Base-by-base conservation (phyloP, 768 basidiomycete species). In the Boletus huronensis region DNA sequence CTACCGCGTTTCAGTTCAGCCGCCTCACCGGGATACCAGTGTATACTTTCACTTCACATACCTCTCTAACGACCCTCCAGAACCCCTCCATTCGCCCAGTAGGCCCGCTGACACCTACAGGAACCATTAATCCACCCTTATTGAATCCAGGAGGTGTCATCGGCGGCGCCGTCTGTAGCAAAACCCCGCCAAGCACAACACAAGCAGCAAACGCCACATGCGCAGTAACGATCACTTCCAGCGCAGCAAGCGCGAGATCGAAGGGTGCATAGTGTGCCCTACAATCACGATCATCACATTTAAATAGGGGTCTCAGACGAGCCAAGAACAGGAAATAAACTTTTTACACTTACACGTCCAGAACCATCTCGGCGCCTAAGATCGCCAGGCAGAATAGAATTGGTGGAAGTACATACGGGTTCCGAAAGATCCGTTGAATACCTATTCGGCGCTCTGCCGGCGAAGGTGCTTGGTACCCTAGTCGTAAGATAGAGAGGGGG, bases 81-180 rank as follows among this genome's bases (percentile, higher is more conserved):
- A 98, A 89, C 5, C 82, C 77, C 62, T 90, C 87, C 87, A 95
- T 93, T 54, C 86, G 82, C 0, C 82, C 83, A 25, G 79, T 79
- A 3, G 78, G 41, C 1, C 56, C 66, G 16, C 23, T 29, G 1
- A 44, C 52, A 4, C 58, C 53, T 1, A 34, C 31, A 1, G 58
- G 54, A 19, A 39, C 51, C 25, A 54, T 50, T 0, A 57, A 35
- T 8, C 58, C 63, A 7, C 66, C 54, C 14, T 49, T 64, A 10
- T n/a, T 57, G 28, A 50, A 35, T 2, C 54, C 61, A 11, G 21
- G 44, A 2, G 57, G 7, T n/a, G 48, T 36, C 53, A 62, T 63
- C 41, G 77, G 73, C 3, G 95, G 95, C 0, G 93, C 83, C 0
- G 97, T 98, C 71, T 98, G 97, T 14, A 98, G 70, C 2, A 99